Percentiles rank a stretch among this genome's conserved stretches.
These are phyloP conservation scores for Aspergillus sergii DNA, from an alignment of 2,329 filamentous ascomycete genomes.

Conservation along the genomic window DNA sequence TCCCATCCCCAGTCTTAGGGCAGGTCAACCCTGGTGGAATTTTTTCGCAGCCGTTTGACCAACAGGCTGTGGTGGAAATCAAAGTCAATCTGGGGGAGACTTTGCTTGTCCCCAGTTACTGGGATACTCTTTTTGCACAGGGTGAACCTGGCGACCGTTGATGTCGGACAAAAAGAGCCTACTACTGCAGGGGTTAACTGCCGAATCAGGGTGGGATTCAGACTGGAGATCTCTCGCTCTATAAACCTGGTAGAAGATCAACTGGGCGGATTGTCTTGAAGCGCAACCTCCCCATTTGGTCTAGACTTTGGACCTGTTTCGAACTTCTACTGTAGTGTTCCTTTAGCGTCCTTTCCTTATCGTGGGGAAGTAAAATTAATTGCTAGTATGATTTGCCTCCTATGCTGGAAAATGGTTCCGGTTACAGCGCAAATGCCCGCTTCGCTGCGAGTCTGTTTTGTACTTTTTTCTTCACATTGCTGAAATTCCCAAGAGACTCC, in stretches of 20 bases:
- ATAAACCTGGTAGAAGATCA: background rate
- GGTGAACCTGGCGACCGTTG: background rate
- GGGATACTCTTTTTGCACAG: background rate
- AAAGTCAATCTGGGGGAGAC: background rate
- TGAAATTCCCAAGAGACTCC: background rate
- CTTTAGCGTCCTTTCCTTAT: background rate
- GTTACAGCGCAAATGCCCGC: background rate
- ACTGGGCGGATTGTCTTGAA: background rate
- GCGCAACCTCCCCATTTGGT: background rate
- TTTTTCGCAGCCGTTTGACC: background rate
- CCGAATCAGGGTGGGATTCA: background rate
- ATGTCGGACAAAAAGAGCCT: background rate
- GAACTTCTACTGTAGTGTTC: background rate
- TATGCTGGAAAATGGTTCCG: slow-evolving; percentile 11
- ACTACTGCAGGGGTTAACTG: background rate
- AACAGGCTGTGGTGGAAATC: background rate
- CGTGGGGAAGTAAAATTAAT: background rate
- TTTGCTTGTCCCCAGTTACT: background rate
- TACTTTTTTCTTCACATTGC: background rate
- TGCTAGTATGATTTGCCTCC: background rate
- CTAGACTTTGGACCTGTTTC: background rate
- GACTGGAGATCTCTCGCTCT: background rate
- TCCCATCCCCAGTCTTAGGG: background rate
- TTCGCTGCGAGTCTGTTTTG: background rate
- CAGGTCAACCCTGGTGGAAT: background rate